Evolutionary conservation across 257 asterid genomes (phyloP), one percentile per base, ranked within the genome.

Genomic region (Ocimum tenuiflorum): DNA sequence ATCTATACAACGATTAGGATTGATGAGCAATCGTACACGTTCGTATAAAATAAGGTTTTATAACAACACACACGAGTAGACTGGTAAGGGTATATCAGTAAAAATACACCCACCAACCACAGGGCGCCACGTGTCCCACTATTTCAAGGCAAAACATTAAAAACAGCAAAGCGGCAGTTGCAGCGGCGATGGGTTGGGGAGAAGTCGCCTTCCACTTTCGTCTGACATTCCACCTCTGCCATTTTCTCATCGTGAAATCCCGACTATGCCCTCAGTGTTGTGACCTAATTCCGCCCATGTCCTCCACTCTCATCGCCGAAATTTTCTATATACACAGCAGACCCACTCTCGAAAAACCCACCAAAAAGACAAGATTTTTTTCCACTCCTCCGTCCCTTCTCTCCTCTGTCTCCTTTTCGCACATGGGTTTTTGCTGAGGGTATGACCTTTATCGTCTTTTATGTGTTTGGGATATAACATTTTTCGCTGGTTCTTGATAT

Each of bases 171-270:
- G 67, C 72, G 79, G 79, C 91, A 22, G 81, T 77, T 77, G 83
- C 79, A 70, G 79, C 31, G 60, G 39, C 62, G 36, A 73, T 58
- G 49, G 80, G 68, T 75, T 68, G 74, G 88, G 84, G 76, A 72
- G 73, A 79, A 84, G 96, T 82, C 86, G 73, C 80, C 84, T 65
- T 82, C 87, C 83, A 63, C 75, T 65, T 78, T 72, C 78, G 59
- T 60, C 79, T 78, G 95, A 86, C 96, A 84, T 84, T 86, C 89
- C 80, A 84, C 91, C 91, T 78, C 91, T 73, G 86, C 83, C 66
- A 60, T 75, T 67, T 46, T 68, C 66, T 53, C 51, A 36, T 56
- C 13, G 7, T 18, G n/a, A 49, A 48, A 63, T 73, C 49, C 73
- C 82, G 20, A 54, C 41, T 10, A 3, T 66, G 10, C 79, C 83